Percentiles rank a stretch among this genome's conserved stretches.
These are phyloP conservation scores for Pichia sp. DNA, from an alignment of 1,139 yeast species.

Conservation along the genomic window DNA sequence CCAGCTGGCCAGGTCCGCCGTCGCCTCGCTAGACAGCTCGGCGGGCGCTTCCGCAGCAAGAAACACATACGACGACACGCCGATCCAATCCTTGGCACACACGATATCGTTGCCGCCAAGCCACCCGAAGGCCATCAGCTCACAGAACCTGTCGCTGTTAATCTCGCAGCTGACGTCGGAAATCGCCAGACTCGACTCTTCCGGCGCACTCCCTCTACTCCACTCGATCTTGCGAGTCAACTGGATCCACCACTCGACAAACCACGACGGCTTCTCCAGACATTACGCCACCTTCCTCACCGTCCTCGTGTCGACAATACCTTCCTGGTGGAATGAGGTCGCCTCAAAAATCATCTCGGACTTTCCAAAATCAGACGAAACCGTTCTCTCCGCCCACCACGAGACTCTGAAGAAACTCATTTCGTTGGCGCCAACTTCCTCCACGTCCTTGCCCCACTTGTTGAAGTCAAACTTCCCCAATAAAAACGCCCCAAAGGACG, in stretches of 20 bases:
- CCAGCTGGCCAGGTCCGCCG: constrained; percentile 56
- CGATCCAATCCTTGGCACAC: constrained; percentile 42
- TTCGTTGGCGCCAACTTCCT: constrained; percentile 74
- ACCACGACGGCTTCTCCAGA: constrained; percentile 35
- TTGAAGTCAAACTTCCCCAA: constrained; percentile 69
- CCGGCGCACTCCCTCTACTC: constrained; percentile 39
- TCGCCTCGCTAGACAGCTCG: constrained; percentile 55
- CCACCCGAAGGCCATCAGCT: constrained; percentile 40
- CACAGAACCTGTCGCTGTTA: constrained; percentile 40
- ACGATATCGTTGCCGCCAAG: constrained; percentile 39
- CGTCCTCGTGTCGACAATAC: constrained; percentile 78
- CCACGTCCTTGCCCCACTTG: constrained; percentile 56
- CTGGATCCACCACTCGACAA: constrained; percentile 47
- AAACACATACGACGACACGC: constrained; percentile 33
- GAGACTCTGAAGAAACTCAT: constrained; percentile 58
- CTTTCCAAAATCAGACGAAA: constrained; percentile 34
- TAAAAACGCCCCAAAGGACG: constrained; percentile 56
- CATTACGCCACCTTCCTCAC: constrained; percentile 65
- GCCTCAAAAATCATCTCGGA: constrained; percentile 59
- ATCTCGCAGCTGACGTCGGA: constrained; percentile 47
- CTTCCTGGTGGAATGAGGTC: constrained; percentile 87
- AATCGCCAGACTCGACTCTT: constrained; percentile 46
- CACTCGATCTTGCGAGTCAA: constrained; percentile 47
- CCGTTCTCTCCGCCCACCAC: constrained; percentile 50
- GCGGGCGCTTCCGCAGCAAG: constrained; percentile 21